Evolutionary conservation across 306 rosid species (phyloP).

Genomic region (Betula pendula): DNA sequence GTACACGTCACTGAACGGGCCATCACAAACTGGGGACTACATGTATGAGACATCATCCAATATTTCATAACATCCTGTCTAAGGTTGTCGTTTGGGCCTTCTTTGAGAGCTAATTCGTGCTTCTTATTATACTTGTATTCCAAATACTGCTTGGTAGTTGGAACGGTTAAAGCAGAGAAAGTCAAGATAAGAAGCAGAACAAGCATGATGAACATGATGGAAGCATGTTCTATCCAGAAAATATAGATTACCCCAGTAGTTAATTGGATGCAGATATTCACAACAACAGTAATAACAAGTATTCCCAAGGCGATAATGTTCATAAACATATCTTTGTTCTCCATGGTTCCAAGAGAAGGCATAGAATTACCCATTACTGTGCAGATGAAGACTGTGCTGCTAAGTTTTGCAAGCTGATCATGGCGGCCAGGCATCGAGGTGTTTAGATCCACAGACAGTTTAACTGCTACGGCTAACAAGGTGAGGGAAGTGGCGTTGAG

Average conservation of each 20-base stretch:
- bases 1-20: conserved; percentile 82
- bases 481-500: conserved; percentile 83
- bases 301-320: conserved; percentile 71
- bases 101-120: conserved; percentile 46
- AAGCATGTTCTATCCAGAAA: conserved; percentile 65
- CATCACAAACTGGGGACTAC: conserved; percentile 82
- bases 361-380: conserved; percentile 70
- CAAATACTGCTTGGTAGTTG: conserved; percentile 55
- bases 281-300: conserved; percentile 73
- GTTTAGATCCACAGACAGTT: conserved; percentile 77
- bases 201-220: conserved; percentile 61
- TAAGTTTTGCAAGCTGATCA: conserved; percentile 82
- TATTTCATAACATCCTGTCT: conserved; percentile 46
- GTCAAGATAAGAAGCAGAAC: conserved; percentile 54
- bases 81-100: conserved; percentile 29
- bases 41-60: conserved; percentile 91
- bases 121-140: conserved; percentile 43
- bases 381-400: conserved; percentile 70
- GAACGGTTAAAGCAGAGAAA: conserved; percentile 61
- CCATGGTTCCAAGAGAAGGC: conserved; percentile 83
- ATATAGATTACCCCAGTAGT: conserved; percentile 80
- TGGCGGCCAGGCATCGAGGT: conserved; percentile 75
- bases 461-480: conserved; percentile 58
- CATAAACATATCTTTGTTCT: conserved; percentile 57
- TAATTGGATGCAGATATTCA: conserved; percentile 71